Evolutionary conservation across 495 filamentous ascomycete genomes (phyloP), one percentile per base, ranked within the genome.

Genomic region (Saxispiralis lemnorum): DNA sequence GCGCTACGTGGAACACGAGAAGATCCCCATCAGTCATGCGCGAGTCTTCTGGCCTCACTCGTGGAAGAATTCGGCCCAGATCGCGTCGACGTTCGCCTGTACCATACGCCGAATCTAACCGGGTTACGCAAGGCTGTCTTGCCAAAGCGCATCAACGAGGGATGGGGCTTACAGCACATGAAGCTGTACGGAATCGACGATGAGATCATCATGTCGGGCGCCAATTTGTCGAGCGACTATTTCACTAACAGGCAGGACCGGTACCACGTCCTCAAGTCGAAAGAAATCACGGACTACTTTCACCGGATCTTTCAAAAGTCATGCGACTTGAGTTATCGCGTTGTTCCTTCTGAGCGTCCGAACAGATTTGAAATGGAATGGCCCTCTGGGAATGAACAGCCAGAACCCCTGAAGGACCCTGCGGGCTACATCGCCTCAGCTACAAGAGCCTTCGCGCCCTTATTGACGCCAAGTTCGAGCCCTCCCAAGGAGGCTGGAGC

Each of bases 161-260:
- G 89, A 31, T 99, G 89, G 88, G 89, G 89, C 12, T 63, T 99
- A 35, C 89, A 99, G 56, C 89, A 99, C 56, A 99, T 99, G 84
- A 99, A 99, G 68, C 70, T 99, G 0, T 99, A 99, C 51, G 89
- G 92, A 0, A 62, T 94, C 34, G 89, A 99, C 48, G 86, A 96
- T 54, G 88, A 95, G 59, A 76, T 99, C 39, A 89, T 99, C 31
- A 70, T 99, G 20, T 93, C 86, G 1, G 89, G 89, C 24, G 89
- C 89, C 7, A 99, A 99, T 47, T 67, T 99, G 9, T 94, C 86
- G 5, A 70, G 69, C 30, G 88, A 96, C 54, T 99, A 99, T 59
- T 99, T 99, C 59, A 93, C 84, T 10, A 88, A 95, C 53, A 76
- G 89, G 2, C 76, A 96, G 48, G 89, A 99, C 55, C 69, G 89